Evolutionary conservation across 176 grass and related monocot species (phyloP).

Genomic region (Triticum timopheevii): DNA sequence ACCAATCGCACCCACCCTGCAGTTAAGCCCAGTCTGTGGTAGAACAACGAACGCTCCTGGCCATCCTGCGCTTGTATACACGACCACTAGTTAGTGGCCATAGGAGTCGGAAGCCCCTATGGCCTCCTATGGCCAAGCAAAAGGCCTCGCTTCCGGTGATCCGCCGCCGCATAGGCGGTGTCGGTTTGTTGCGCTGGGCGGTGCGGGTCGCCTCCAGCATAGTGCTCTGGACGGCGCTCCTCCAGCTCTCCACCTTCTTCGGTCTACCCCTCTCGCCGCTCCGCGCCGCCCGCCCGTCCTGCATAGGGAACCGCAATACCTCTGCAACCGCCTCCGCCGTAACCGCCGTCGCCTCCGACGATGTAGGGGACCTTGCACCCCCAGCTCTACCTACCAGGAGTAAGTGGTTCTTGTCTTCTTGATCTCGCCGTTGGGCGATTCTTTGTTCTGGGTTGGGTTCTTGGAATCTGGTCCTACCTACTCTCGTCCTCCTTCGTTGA

Average conservation of each 20-base stretch:
- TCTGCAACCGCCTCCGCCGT: constrained; percentile 26
- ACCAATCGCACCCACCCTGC: too few species aligned
- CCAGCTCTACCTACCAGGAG: constrained; percentile 58
- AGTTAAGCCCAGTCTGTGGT: too few species aligned
- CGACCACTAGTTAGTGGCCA: constrained; percentile 25
- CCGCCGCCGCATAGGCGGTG: constrained; percentile 33
- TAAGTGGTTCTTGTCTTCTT: constrained; percentile 43
- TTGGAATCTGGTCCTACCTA: constrained; percentile 3
- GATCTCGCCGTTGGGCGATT: neutral
- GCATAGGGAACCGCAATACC: constrained; percentile 30
- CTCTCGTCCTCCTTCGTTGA: constrained; percentile 6
- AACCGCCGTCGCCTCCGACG: constrained; percentile 22
- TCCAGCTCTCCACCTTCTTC: constrained; percentile 61
- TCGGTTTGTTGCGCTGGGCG: constrained; percentile 45
- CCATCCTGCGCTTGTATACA: too few species aligned
- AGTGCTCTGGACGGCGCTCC: constrained; percentile 67
- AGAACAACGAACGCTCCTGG: too few species aligned
- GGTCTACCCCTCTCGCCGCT: constrained; percentile 57
- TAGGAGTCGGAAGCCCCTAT: constrained; percentile 10
- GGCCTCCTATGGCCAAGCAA: constrained; percentile 40
- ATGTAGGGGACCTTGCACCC: constrained; percentile 18
- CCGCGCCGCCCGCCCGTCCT: constrained; percentile 49
- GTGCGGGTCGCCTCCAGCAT: constrained; percentile 68
- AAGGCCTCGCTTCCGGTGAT: constrained; percentile 30
- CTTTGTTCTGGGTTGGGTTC: constrained; percentile 28